Base-by-base conservation (phyloP, 108 stramenopile genomes). In the Parietichytrium sp. region DNA sequence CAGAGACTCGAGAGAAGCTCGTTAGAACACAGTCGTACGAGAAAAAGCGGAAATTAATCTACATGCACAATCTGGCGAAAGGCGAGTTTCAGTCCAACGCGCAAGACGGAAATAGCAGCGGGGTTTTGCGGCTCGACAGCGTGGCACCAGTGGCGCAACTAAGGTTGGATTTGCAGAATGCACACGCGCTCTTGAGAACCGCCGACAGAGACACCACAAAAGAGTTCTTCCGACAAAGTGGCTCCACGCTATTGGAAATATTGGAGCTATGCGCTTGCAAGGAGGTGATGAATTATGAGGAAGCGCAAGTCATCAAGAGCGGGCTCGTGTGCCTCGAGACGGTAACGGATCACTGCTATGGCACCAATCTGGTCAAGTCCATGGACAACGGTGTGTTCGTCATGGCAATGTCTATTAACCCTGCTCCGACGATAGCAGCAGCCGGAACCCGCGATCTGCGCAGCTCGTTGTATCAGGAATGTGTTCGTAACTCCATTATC, bases 211-310 rank as follows among this genome's bases (percentile, higher is more conserved):
- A 23, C 16, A 42, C 16, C 6, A 10, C 45, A 8, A 33, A 72
- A 25, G 29, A 47, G 0, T 72, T 72, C 3, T 33, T 72, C 29
- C 10, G 23, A 10, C 16, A 72, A 6, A 72, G 45, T 25, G 61
- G 61, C 61, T 42, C 36, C 38, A n/a, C 61, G 42, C 61, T 72
- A 0, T 72, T 72, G 36, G 61, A 72, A 25, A 72, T 72, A n/a
- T 42, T 72, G 38, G 45, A 72, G 1, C 45, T 72, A 23, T 72
- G 61, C 42, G 61, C 61, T 15, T 72, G 36, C 25, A 33, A 42
- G 8, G 45, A 72, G 33, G 38, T 42, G 23, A 45, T 33, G 23
- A 6, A 8, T 42, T n/a, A 72, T 6, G 61, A 72, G 61, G 61
- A 72, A 72, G 45, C 45, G 61, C 38, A 33, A 13, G 42, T 72